Base-by-base conservation (phyloP, 495 filamentous ascomycete species). In the Chaetomium cochliodes region DNA sequence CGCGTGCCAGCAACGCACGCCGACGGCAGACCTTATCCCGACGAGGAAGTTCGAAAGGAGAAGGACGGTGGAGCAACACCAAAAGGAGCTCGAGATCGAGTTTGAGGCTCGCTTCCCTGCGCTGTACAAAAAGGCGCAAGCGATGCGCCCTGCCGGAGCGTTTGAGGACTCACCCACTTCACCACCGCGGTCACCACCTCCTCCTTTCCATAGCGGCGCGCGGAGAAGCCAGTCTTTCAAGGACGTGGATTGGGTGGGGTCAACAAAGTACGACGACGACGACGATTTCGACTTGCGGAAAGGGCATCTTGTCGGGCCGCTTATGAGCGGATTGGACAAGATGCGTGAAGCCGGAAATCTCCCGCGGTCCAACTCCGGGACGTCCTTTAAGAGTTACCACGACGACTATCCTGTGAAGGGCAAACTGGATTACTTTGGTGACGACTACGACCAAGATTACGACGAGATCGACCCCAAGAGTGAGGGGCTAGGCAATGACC, bases 21-120 rank as follows among this genome's bases (percentile, higher is more conserved):
- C 72, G 5, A 66, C 65, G 2, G 69, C 68, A 8, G 77, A 78
- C 20, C 68, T 81, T 15, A 72, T 74, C 13, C 71, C 73, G 5
- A 60, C 74, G n/a, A 67, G 74, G 53, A 79, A 80, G 61, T 64
- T 69, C 5, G 79, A 80, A 33, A 72, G 78, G 18, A 57, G 64
- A 16, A 66, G 69, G 6, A 72, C 72, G 9, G 74, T 78, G n/a
- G 68, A 74, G 25, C 72, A 78, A 50, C 71, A 76, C 18, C 79
- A 81, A 55, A 69, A 65, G 53, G 73, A 77, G 23, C 70, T 81
- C 33, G 78, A 79, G 52, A 60, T 64, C 1, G 76, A 80, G 41
- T 78, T 81, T 26, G 69, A 77, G 42, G 56, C 62, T 5, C 69
- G 67, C 12, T 74, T 77, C 47, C 74, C 77, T 0, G 70, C 66